Evolutionary conservation across 2,329 filamentous ascomycete genomes (phyloP).

Genomic region (Diaporthe sp.): DNA sequence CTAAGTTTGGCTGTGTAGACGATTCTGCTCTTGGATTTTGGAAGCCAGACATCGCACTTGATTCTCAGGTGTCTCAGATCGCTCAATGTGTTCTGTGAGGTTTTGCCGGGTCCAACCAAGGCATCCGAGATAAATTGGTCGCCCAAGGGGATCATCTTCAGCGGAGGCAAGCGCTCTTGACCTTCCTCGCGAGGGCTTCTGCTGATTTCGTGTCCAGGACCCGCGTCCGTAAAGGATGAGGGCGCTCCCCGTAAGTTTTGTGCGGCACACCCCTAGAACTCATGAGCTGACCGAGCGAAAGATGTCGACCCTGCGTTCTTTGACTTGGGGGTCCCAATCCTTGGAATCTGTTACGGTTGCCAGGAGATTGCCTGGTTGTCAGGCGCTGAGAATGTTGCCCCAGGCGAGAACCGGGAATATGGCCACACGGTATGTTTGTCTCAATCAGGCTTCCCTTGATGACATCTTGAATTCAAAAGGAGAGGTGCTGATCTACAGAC

Average conservation of each 20-base stretch:
- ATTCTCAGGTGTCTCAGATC: conserved; percentile 82
- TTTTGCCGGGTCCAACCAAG: conserved; percentile 91
- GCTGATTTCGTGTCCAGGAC: conserved; percentile 46
- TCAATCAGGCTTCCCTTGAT: neutral
- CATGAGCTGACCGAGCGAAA: conserved; percentile 1
- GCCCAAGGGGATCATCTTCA: conserved; percentile 83
- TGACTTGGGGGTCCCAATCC: conserved; percentile 76
- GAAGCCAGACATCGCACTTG: conserved; percentile 80
- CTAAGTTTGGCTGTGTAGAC: conserved; percentile 61
- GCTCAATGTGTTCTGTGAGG: conserved; percentile 87
- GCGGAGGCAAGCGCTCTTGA: conserved; percentile 48
- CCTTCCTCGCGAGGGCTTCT: neutral
- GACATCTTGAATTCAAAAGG: neutral
- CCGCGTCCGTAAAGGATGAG: conserved; percentile 82
- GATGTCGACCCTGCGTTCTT: conserved; percentile 86
- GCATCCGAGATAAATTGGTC: conserved; percentile 81
- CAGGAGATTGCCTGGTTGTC: conserved; percentile 79
- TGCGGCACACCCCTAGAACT: neutral
- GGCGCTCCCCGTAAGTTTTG: conserved; percentile 66
- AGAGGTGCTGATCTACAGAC: neutral
- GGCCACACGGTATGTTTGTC: conserved; percentile 15
- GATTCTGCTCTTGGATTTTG: conserved; percentile 80
- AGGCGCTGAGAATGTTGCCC: conserved; percentile 70
- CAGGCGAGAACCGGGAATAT: conserved; percentile 68
- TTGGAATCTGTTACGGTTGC: conserved; percentile 45